Evolutionary conservation across 1,139 yeast genomes (phyloP).

Genomic region (Pichia sp.): DNA sequence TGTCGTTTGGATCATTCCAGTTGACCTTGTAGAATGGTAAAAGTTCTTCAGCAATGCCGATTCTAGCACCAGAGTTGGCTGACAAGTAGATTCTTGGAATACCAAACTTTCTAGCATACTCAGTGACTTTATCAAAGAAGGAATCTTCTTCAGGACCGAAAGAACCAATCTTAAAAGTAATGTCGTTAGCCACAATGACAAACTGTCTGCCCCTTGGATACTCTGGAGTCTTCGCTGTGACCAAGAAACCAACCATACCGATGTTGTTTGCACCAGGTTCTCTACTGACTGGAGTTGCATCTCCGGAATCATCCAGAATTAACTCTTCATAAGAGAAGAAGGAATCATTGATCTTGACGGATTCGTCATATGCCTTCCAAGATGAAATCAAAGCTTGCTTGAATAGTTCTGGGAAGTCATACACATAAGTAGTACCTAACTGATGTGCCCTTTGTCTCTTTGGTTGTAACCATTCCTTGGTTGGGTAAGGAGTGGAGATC

Average conservation of each 20-base stretch:
- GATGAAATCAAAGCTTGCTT: constrained; percentile 82
- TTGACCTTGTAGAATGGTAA: constrained; percentile 85
- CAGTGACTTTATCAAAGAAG: constrained; percentile 88
- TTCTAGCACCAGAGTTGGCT: constrained; percentile 98
- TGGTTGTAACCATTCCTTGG: constrained; percentile 96
- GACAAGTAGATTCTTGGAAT: constrained; percentile 92
- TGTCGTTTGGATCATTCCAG: constrained; percentile 75
- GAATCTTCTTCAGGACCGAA: constrained; percentile 97
- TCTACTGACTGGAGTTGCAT: constrained; percentile 80
- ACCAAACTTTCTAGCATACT: constrained; percentile 81
- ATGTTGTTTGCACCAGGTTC: constrained; percentile 93
- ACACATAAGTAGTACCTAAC: constrained; percentile 96
- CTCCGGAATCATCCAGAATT: constrained; percentile 72
- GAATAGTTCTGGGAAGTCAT: constrained; percentile 98
- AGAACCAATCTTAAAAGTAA: constrained; percentile 96
- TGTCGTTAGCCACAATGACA: constrained; percentile 90
- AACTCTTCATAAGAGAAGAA: constrained; percentile 74
- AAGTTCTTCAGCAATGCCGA: constrained; percentile 95
- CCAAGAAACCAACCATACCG: constrained; percentile 97
- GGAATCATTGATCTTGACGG: constrained; percentile 63
- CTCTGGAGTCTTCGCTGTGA: constrained; percentile 90
- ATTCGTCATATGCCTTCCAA: constrained; percentile 66
- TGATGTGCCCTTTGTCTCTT: constrained; percentile 97
- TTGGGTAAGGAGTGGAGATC: constrained; percentile 93
- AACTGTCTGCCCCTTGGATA: constrained; percentile 95